These are phyloP conservation scores for Cystoderma amianthinum DNA, from an alignment of 768 basidiomycete species.

Conservation along the genomic window DNA sequence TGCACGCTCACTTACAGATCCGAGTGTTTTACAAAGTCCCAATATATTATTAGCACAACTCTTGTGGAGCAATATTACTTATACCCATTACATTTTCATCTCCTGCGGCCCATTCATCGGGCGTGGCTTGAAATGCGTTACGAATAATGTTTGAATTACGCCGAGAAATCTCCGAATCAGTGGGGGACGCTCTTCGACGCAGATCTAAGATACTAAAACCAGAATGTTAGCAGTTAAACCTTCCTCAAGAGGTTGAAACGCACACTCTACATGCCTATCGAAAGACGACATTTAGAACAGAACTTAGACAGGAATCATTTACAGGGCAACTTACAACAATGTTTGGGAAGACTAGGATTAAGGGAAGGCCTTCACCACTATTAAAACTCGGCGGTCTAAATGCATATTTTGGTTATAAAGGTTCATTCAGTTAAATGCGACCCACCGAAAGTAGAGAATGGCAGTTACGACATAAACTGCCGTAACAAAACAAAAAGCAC, in stretches of 20 bases:
- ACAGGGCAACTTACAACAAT: constrained; percentile 19
- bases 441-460: constrained; percentile 25
- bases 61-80: neutral
- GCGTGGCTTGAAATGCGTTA: constrained; percentile 10
- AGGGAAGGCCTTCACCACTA: constrained; percentile 27
- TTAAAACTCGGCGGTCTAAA: constrained; percentile 21
- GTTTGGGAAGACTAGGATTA: constrained; percentile 27
- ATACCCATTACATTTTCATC: neutral
- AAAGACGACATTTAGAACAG: neutral
- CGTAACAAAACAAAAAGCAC: constrained; percentile 22
- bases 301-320: neutral
- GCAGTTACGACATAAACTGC: constrained; percentile 21
- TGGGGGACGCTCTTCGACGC: constrained; percentile 26
- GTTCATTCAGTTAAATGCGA: neutral
- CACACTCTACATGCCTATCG: constrained; percentile 32
- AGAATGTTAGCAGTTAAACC: constrained; percentile 2
- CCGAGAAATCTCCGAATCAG: constrained; percentile 21
- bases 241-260: constrained; percentile 4
- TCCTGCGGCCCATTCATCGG: neutral
- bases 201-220: constrained; percentile 29
- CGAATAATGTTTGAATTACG: constrained; percentile 21
- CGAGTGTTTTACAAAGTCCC: too few relatives aligned
- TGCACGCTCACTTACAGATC: too few relatives aligned
- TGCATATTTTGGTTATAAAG: neutral
- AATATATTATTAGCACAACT: neutral